phyloP scores from a whole-genome alignment of 2,329 filamentous ascomycete species.

The Aspergillus luchuensis region DNA sequence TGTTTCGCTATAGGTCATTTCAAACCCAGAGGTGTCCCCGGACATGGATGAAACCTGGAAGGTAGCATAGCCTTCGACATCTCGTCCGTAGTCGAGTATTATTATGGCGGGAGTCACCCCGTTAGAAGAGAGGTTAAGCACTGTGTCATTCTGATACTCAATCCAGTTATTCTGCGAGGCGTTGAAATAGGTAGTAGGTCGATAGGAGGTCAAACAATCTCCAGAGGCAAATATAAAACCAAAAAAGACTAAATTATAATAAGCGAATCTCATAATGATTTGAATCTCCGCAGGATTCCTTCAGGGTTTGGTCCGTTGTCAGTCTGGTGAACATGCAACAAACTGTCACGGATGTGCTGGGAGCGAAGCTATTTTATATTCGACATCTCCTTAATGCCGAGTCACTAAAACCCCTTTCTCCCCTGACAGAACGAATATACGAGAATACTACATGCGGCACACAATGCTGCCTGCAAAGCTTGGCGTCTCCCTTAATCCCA shows the following conservation, averaged over 20 bases:
- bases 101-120: slow-evolving; percentile 2
- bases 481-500: no score
- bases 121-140: not conserved
- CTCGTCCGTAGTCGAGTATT: slow-evolving; percentile 17
- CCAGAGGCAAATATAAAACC: not conserved
- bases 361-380: no score
- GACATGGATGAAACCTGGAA: slow-evolving; percentile 8
- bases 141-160: not conserved
- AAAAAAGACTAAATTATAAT: not conserved
- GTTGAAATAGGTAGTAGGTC: not conserved
- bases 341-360: no score
- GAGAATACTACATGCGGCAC: no score
- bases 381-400: no score
- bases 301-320: no score
- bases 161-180: not conserved
- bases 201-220: not conserved
- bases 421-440: no score
- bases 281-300: no score
- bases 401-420: no score
- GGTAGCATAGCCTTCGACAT: slow-evolving; percentile 18
- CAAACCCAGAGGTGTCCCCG: slow-evolving; percentile 16
- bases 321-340: no score
- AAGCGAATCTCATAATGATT: no score
- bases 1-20: slow-evolving; percentile 20
- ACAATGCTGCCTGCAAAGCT: no score